Conservation (phyloP, 495 filamentous ascomycete genomes). For the Pyrenula massariospora region DNA sequence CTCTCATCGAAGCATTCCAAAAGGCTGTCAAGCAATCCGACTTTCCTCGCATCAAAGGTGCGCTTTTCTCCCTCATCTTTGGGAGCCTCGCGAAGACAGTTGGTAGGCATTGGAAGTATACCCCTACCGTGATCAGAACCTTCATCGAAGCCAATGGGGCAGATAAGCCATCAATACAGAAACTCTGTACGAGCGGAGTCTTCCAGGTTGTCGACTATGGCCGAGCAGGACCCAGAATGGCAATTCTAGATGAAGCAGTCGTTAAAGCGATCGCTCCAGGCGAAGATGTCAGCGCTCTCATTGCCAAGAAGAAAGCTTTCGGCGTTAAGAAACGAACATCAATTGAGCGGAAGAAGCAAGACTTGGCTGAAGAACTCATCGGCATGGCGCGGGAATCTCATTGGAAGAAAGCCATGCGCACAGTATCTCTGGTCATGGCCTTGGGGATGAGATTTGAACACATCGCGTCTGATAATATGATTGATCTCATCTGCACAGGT, state of each 20-base stretch:
- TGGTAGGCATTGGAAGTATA: slow-evolving; percentile 83
- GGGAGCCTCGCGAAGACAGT: slow-evolving; percentile 82
- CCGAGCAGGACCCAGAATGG: slow-evolving; percentile 71
- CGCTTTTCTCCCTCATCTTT: slow-evolving; percentile 78
- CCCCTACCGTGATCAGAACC: slow-evolving; percentile 69
- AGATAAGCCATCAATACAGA: slow-evolving; percentile 90
- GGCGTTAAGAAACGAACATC: slow-evolving; percentile 60
- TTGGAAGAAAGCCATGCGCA: slow-evolving; percentile 90
- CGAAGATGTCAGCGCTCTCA: slow-evolving; percentile 50
- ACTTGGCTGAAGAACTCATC: slow-evolving; percentile 69
- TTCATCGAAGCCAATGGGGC: slow-evolving; percentile 84
- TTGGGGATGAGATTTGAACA: slow-evolving; percentile 81
- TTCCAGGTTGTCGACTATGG: slow-evolving; percentile 89
- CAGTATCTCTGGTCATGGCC: slow-evolving; percentile 77
- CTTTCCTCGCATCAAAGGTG: slow-evolving; percentile 84
- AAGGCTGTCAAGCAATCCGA: slow-evolving; percentile 74
- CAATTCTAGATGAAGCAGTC: slow-evolving; percentile 64
- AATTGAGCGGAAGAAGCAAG: slow-evolving; percentile 74
- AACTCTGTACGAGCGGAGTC: slow-evolving; percentile 65
- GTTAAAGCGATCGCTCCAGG: slow-evolving; percentile 62
- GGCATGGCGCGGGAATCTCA: slow-evolving; percentile 67
- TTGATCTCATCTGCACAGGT: slow-evolving; percentile 74
- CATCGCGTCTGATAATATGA: slow-evolving; percentile 65
- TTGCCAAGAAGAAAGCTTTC: slow-evolving; percentile 52
- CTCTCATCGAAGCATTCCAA: slow-evolving; percentile 65